Conservation (phyloP, 345 rosid species). For the Gossypioides kirkii region DNA sequence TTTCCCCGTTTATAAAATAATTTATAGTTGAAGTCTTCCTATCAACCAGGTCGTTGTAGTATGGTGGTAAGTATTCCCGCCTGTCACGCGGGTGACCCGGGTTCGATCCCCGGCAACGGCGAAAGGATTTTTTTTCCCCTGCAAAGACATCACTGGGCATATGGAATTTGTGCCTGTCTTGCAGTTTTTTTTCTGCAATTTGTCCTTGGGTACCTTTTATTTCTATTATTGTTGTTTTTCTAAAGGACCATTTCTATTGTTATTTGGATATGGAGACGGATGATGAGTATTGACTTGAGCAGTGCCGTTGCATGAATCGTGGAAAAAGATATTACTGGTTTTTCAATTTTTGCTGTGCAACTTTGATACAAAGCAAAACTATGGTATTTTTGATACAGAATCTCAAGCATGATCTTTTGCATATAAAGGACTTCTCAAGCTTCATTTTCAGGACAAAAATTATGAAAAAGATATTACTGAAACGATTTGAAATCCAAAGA, state of each 20-base stretch:
- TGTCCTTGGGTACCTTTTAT: too few species aligned
- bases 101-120: conserved; percentile 98
- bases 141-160: too few species aligned
- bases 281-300: too few species aligned
- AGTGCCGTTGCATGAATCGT: background rate
- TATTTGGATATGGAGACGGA: too few species aligned
- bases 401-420: background rate
- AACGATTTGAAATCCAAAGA: background rate
- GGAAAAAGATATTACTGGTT: background rate
- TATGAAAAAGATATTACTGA: background rate
- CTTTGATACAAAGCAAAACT: background rate
- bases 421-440: background rate
- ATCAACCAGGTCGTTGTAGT: conserved; percentile 61
- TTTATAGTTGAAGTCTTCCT: rapidly evolving
- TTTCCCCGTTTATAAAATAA: rapidly evolving
- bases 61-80: conserved; percentile 93
- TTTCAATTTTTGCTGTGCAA: background rate
- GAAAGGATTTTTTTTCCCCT: background rate
- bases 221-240: too few species aligned
- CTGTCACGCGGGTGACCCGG: conserved; percentile 98
- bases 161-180: too few species aligned
- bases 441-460: conserved; percentile 1
- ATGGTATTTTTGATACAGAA: background rate
- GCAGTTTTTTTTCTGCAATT: too few species aligned
- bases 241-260: too few species aligned